These are phyloP conservation scores for Dittrichia graveolens DNA, from an alignment of 129 eudicot genomes.

Conservation along the genomic window DNA sequence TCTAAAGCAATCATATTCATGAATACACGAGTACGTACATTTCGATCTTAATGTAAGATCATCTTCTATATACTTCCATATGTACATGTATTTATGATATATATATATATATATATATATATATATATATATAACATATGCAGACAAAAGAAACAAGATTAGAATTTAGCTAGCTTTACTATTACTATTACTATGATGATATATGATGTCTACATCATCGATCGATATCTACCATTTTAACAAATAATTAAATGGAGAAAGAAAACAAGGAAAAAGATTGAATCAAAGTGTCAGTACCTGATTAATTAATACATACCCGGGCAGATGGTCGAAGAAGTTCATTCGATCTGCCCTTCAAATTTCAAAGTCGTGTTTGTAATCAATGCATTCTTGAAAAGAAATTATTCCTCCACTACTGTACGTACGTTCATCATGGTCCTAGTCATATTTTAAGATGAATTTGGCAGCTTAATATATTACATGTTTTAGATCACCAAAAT, in stretches of 20 bases:
- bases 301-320: constrained; percentile 22
- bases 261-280: constrained; percentile 21
- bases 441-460: too few species aligned
- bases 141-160: not conserved
- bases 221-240: constrained; percentile 23
- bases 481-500: not conserved
- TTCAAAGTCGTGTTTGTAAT: too few species aligned
- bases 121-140: not conserved
- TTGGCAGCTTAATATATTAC: too few species aligned
- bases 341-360: constrained; percentile 24
- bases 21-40: too few species aligned
- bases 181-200: constrained; percentile 26
- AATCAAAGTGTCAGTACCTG: constrained; percentile 39
- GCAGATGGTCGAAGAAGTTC: not conserved
- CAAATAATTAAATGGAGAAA: not conserved
- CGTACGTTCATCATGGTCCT: too few species aligned
- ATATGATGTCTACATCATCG: constrained; percentile 25
- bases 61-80: too few species aligned
- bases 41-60: too few species aligned
- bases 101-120: not conserved
- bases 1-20: too few species aligned
- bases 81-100: not conserved
- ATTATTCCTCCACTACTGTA: too few species aligned
- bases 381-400: too few species aligned
- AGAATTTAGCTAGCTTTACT: not conserved